phyloP scores from a whole-genome alignment of 1,284 basidiomycete species.

The Hemileccinum hortonii region DNA sequence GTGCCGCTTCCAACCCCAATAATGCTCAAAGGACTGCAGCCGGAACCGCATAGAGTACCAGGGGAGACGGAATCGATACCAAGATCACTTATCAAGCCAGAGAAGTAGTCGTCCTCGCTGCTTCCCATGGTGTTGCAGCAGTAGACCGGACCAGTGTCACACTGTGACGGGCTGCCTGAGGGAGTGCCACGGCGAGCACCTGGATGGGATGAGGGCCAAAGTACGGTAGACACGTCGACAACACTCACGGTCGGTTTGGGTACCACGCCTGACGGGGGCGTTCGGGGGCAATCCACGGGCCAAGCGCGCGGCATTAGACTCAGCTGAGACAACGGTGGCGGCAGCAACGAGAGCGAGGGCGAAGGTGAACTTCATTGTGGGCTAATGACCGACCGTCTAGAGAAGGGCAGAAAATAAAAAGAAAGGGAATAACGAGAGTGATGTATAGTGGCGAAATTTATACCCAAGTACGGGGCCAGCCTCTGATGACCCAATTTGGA shows the following conservation, averaged over 20 bases:
- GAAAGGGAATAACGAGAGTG: not conserved
- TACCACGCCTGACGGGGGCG: slow-evolving; percentile 29
- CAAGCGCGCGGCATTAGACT: slow-evolving; percentile 52
- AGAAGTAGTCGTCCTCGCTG: no score
- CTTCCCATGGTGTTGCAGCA: slow-evolving; percentile 38
- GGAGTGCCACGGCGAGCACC: slow-evolving; percentile 30
- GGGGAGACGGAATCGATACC: not conserved
- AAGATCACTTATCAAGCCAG: no score
- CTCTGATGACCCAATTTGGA: no score
- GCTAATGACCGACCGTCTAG: not conserved
- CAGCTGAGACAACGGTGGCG: slow-evolving; percentile 36
- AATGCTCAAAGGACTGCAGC: slow-evolving; percentile 37
- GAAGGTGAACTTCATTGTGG: slow-evolving; percentile 45
- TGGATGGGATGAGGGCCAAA: slow-evolving; percentile 12
- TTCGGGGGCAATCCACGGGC: slow-evolving; percentile 47
- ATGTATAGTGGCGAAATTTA: not conserved
- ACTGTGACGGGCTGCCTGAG: slow-evolving; percentile 31
- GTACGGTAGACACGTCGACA: not conserved
- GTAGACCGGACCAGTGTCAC: slow-evolving; percentile 38
- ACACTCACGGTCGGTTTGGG: slow-evolving; percentile 20
- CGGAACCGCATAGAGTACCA: slow-evolving; percentile 31
- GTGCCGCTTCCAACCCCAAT: not conserved
- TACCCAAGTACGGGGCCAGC: not conserved
- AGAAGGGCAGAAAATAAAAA: not conserved
- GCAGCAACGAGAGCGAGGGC: slow-evolving; percentile 38